Conservation (phyloP, 768 basidiomycete genomes). For the Chiua virens region DNA sequence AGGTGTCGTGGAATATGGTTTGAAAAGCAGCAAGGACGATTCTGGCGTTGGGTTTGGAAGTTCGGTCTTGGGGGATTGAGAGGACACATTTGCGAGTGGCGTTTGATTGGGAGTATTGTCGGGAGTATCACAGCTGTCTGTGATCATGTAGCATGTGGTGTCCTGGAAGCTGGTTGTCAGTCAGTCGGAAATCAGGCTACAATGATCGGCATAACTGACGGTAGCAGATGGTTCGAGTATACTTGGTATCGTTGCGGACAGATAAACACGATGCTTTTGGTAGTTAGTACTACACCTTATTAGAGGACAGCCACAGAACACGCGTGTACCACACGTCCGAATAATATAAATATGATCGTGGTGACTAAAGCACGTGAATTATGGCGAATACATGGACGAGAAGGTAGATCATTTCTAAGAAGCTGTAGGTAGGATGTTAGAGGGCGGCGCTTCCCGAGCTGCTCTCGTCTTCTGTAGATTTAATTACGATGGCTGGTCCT, state of each 20-base stretch:
- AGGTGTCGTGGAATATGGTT: constrained; percentile 10
- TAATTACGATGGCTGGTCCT: constrained; percentile 60
- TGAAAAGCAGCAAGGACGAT: constrained; percentile 1
- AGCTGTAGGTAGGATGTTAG: constrained; percentile 13
- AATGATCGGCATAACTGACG: no score
- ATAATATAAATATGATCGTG: constrained; percentile 1
- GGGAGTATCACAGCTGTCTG: constrained; percentile 12
- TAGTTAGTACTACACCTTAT: no score
- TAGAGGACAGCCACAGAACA: constrained; percentile 6
- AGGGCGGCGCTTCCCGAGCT: constrained; percentile 23
- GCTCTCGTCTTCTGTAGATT: constrained; percentile 27
- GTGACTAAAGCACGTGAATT: constrained; percentile 10
- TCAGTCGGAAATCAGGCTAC: background rate
- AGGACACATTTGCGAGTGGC: constrained; percentile 17
- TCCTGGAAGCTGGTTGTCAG: background rate
- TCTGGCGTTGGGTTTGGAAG: constrained; percentile 6
- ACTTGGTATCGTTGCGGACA: no score
- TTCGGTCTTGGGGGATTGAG: constrained; percentile 13
- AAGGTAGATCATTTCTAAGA: constrained; percentile 5
- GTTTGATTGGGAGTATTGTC: constrained; percentile 11
- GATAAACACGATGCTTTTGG: no score
- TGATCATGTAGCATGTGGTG: constrained; percentile 33
- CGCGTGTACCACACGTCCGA: background rate
- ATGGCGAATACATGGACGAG: constrained; percentile 18
- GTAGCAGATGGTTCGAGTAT: no score